Evolutionary conservation across 352 stramenopile species (phyloP).

Genomic region (Phytophthora quininea): DNA sequence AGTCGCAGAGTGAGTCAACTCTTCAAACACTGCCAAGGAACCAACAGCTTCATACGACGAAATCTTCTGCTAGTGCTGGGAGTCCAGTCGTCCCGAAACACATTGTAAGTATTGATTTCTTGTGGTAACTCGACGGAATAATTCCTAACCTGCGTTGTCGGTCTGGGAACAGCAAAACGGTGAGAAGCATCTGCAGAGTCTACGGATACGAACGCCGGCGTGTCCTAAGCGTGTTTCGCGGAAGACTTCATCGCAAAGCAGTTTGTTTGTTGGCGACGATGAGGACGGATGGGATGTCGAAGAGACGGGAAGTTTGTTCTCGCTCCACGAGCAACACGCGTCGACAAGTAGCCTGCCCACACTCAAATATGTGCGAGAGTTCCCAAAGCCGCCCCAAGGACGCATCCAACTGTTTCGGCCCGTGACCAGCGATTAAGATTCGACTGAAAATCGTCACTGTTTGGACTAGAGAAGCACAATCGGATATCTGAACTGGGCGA

Average conservation of each 20-base stretch:
- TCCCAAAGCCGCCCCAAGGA: constrained; percentile 42
- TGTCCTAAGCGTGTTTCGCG: constrained; percentile 29
- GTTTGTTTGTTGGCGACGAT: constrained; percentile 8
- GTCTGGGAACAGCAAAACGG: constrained; percentile 22
- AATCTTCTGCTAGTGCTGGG: constrained; percentile 4
- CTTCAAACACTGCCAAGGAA: constrained; percentile 4
- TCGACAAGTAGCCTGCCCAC: constrained; percentile 17
- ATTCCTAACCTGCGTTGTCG: background rate
- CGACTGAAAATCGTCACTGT: background rate
- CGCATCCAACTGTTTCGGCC: constrained; percentile 37
- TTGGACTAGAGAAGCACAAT: constrained; percentile 5
- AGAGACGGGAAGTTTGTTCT: constrained; percentile 25
- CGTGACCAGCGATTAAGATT: background rate
- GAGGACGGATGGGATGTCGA: constrained; percentile 7
- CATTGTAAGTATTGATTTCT: constrained; percentile 23
- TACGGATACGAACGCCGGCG: constrained; percentile 47
- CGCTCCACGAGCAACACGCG: constrained; percentile 22
- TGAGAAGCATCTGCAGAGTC: constrained; percentile 37
- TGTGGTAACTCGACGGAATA: background rate
- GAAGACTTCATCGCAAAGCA: constrained; percentile 21
- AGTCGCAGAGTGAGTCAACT: constrained; percentile 16
- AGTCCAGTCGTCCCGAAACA: constrained; percentile 29
- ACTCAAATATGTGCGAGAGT: constrained; percentile 58
- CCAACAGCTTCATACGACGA: too few species aligned
- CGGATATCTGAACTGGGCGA: too few species aligned